phyloP scores from a whole-genome alignment of 148 eudicot genomes.

The Arbutus unedo region DNA sequence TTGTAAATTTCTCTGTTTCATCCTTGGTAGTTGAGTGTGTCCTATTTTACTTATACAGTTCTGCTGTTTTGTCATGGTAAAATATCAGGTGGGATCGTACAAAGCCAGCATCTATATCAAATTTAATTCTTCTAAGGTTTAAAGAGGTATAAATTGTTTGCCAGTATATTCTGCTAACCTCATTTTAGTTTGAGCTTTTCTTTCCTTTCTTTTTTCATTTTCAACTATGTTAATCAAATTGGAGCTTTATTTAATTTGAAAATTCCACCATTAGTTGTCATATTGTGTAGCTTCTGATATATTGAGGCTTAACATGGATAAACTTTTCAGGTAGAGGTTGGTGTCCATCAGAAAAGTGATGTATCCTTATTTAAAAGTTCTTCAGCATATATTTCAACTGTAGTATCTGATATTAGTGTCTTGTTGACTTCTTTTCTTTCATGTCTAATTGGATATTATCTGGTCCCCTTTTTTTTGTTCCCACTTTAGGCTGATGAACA shows the following conservation, averaged over 20 bases:
- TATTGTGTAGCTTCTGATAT: slow-evolving; percentile 1
- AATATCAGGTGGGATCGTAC: slow-evolving; percentile 73
- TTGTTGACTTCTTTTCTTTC: neutral
- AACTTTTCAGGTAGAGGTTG: neutral
- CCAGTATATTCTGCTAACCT: neutral
- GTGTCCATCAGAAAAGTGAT: neutral
- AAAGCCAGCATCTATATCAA: slow-evolving; percentile 81
- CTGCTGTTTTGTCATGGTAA: slow-evolving; percentile 2
- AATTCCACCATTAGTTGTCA: neutral
- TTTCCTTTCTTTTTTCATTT: neutral
- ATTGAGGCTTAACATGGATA: slow-evolving; percentile 2
- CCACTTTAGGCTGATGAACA: slow-evolving; percentile 71
- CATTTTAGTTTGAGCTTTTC: neutral
- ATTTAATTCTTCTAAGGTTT: slow-evolving; percentile 79
- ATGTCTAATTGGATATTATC: neutral
- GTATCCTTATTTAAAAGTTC: neutral
- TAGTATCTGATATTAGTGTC: neutral
- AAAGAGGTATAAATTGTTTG: slow-evolving; percentile 60
- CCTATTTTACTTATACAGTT: neutral
- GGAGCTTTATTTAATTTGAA: neutral
- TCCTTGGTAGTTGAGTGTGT: neutral
- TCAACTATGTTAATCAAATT: neutral
- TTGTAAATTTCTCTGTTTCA: neutral
- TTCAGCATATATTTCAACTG: neutral
- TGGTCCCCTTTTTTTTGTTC: neutral